A percentile compares a stretch with the other conserved stretches of the same genome.
Evolutionary conservation across 2,329 filamentous ascomycete genomes (phyloP).

Genomic region (Dactylellina leptospora): DNA sequence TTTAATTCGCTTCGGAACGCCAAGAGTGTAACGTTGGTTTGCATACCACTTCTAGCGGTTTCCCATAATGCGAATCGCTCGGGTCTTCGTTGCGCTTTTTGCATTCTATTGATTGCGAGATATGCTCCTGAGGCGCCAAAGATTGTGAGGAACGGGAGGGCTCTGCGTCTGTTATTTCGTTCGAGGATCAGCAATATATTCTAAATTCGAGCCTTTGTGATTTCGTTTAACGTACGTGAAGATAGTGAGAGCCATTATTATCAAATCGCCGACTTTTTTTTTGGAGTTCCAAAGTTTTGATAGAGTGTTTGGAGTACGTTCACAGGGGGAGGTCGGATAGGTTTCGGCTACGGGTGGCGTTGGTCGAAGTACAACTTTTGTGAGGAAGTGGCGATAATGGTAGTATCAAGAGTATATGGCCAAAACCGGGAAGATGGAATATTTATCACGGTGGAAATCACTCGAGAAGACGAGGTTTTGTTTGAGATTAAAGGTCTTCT

Average conservation of each 20-base stretch:
- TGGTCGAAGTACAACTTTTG: neutral
- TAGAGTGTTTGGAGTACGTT: neutral
- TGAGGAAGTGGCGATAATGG: neutral
- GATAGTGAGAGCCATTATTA: conserved; percentile 45
- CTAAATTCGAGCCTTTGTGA: neutral
- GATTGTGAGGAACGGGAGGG: conserved; percentile 47
- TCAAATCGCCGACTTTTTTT: neutral
- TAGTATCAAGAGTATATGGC: neutral
- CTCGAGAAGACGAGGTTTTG: neutral
- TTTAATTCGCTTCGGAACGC: neutral
- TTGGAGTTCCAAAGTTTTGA: neutral
- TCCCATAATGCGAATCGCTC: conserved; percentile 45
- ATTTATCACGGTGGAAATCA: neutral
- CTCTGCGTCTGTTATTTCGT: conserved; percentile 41
- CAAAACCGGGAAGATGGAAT: neutral
- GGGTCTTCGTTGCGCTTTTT: conserved; percentile 29
- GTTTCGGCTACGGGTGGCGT: neutral
- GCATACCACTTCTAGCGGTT: conserved; percentile 50
- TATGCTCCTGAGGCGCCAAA: conserved; percentile 48
- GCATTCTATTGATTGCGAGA: conserved; percentile 42
- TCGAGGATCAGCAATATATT: too few relatives aligned
- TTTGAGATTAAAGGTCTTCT: neutral
- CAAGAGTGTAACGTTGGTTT: neutral
- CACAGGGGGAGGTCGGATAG: neutral
- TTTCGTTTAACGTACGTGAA: conserved; percentile 32